Conservation (phyloP, 768 basidiomycete genomes). For the Tricholoma saponaceum region DNA sequence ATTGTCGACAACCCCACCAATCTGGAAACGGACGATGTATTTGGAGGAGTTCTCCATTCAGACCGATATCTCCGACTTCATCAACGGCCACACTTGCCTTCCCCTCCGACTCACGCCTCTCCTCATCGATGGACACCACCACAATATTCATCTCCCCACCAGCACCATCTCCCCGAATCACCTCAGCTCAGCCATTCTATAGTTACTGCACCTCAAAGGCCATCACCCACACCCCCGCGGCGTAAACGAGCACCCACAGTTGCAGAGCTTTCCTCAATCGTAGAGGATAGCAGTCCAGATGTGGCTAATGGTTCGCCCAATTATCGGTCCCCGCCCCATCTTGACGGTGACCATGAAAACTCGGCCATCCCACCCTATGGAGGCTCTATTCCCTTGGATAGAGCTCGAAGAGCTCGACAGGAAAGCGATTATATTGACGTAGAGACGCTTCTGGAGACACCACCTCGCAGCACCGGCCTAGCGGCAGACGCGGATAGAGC, state of each 20-base stretch:
- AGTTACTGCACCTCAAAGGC: slow-evolving; percentile 28
- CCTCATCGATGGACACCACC: slow-evolving; percentile 5
- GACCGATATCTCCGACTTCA: slow-evolving; percentile 43
- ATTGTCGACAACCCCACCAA: slow-evolving; percentile 42
- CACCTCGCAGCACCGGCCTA: slow-evolving; percentile 27
- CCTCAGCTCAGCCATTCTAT: slow-evolving; percentile 27
- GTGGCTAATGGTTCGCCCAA: neutral
- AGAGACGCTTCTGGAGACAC: slow-evolving; percentile 28
- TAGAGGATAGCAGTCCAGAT: neutral
- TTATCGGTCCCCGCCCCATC: neutral
- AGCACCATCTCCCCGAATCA: slow-evolving; percentile 13
- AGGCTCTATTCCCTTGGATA: slow-evolving; percentile 31
- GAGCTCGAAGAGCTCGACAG: slow-evolving; percentile 24
- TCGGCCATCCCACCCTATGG: slow-evolving; percentile 32
- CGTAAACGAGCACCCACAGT: slow-evolving; percentile 25
- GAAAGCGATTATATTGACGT: slow-evolving; percentile 26
- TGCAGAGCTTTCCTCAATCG: slow-evolving; percentile 5
- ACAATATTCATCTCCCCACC: slow-evolving; percentile 14
- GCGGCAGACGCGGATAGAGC: slow-evolving; percentile 8
- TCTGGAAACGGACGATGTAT: slow-evolving; percentile 60
- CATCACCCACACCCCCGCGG: slow-evolving; percentile 33
- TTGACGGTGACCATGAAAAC: slow-evolving; percentile 3
- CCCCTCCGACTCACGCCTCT: slow-evolving; percentile 19
- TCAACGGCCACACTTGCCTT: slow-evolving; percentile 30
- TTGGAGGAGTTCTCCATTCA: slow-evolving; percentile 60